A percentile compares a stretch with the other conserved stretches of the same genome.
phyloP scores from a whole-genome alignment of 192 early-diverging fungal genomes.

The Chytriomyces sp. region DNA sequence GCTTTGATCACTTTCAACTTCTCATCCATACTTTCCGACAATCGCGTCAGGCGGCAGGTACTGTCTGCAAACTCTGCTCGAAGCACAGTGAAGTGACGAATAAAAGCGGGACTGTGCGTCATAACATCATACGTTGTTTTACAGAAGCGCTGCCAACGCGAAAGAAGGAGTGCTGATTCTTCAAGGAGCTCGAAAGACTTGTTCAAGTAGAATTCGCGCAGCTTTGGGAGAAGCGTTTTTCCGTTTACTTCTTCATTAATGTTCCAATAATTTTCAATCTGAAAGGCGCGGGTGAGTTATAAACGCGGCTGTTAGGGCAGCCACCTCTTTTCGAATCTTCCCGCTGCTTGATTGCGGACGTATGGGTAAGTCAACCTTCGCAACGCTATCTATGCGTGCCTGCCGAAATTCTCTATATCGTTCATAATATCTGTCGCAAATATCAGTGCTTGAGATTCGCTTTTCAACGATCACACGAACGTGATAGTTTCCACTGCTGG shows the following conservation, averaged over 20 bases:
- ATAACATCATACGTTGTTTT: conserved; percentile 41
- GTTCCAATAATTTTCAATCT: conserved; percentile 48
- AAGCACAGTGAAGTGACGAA: conserved; percentile 41
- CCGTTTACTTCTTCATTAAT: conserved; percentile 35
- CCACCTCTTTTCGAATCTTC: conserved; percentile 42
- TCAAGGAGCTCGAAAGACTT: conserved; percentile 35
- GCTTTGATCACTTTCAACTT: conserved; percentile 21
- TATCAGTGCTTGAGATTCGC: background rate
- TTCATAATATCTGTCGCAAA: conserved; percentile 38
- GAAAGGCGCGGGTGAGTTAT: background rate
- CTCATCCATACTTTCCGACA: conserved; percentile 40
- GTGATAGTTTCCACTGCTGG: conserved; percentile 38
- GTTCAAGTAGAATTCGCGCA: conserved; percentile 44
- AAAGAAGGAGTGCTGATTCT: conserved; percentile 48
- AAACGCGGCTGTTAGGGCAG: background rate
- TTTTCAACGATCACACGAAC: conserved; percentile 15
- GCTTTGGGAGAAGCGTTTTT: conserved; percentile 22
- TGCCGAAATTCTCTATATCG: conserved; percentile 46
- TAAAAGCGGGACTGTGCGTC: conserved; percentile 39
- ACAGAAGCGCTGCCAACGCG: conserved; percentile 58
- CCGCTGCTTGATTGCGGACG: conserved; percentile 13
- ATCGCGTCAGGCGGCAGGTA: conserved; percentile 44
- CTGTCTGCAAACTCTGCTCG: conserved; percentile 47
- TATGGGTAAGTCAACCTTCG: conserved; percentile 39
- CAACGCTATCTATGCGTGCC: conserved; percentile 37